Conservation (phyloP, 2,329 filamentous ascomycete genomes). For the Cytospora chrysosperma region DNA sequence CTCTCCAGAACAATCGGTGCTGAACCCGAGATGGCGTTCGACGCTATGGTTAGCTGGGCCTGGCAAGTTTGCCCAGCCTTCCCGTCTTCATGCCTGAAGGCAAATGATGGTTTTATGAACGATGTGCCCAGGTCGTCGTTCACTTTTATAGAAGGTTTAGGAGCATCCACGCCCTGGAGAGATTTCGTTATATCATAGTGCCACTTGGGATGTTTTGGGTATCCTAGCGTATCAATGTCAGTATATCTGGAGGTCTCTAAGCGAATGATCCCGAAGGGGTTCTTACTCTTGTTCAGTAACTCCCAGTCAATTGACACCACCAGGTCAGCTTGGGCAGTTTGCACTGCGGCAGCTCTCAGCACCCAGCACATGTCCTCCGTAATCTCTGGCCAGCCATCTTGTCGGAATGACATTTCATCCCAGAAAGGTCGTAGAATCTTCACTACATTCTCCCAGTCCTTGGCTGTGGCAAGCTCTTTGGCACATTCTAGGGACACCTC, state of each 20-base stretch:
- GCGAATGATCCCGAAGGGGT: not conserved
- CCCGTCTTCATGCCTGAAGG: constrained; percentile 25
- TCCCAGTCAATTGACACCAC: constrained; percentile 66
- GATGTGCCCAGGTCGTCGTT: constrained; percentile 52
- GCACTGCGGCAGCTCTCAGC: constrained; percentile 56
- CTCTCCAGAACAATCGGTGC: constrained; percentile 51
- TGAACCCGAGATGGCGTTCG: constrained; percentile 53
- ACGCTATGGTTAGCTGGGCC: constrained; percentile 59
- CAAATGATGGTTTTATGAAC: constrained; percentile 48
- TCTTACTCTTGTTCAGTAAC: constrained; percentile 57
- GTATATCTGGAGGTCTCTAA: not conserved
- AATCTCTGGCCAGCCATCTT: constrained; percentile 59
- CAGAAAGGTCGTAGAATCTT: constrained; percentile 56
- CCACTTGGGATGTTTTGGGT: constrained; percentile 55
- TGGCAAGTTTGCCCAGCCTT: constrained; percentile 56
- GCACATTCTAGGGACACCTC: constrained; percentile 59
- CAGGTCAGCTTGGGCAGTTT: constrained; percentile 52
- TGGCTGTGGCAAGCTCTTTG: constrained; percentile 51
- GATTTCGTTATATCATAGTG: constrained; percentile 60
- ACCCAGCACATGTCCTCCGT: constrained; percentile 61
- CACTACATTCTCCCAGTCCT: constrained; percentile 54
- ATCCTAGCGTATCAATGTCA: constrained; percentile 41
- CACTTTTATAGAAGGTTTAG: constrained; percentile 51
- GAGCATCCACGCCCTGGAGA: constrained; percentile 47
- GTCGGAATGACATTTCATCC: constrained; percentile 55